A percentile compares a stretch with the other conserved stretches of the same genome.
Conservation (phyloP, 805 yeast species). For the Starmerella lactis-condensi region DNA sequence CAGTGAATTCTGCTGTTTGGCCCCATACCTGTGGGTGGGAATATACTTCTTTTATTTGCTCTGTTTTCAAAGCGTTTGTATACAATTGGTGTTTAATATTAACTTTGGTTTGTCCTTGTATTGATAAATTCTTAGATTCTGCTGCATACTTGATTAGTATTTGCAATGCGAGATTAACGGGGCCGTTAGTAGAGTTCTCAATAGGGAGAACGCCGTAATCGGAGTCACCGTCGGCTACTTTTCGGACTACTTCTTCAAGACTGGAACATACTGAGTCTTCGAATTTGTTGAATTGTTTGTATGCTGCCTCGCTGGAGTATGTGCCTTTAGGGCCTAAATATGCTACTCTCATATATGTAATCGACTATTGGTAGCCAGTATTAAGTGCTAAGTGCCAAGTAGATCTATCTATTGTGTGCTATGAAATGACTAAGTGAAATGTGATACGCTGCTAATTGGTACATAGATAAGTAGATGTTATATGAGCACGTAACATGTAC, state of each 20-base stretch:
- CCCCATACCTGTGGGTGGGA: conserved; percentile 99
- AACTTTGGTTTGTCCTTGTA: conserved; percentile 67
- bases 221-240: conserved; percentile 30
- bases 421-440: too few species aligned
- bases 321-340: conserved; percentile 86
- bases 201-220: conserved; percentile 69
- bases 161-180: conserved; percentile 72
- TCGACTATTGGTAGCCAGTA: too few species aligned
- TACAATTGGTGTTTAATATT: conserved; percentile 62
- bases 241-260: conserved; percentile 42
- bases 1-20: conserved; percentile 48
- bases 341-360: conserved; percentile 25
- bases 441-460: too few species aligned
- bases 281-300: conserved; percentile 5
- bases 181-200: conserved; percentile 91
- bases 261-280: conserved; percentile 15
- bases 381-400: too few species aligned
- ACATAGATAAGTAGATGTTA: too few species aligned
- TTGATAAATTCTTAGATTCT: conserved; percentile 25
- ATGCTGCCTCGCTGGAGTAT: conserved; percentile 63
- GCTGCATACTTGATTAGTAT: conserved; percentile 37
- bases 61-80: conserved; percentile 26
- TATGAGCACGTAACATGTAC: too few species aligned
- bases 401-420: too few species aligned
- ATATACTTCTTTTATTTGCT: conserved; percentile 39